phyloP scores from a whole-genome alignment of 73 alveolate species.

The Paramecium bursaria region DNA sequence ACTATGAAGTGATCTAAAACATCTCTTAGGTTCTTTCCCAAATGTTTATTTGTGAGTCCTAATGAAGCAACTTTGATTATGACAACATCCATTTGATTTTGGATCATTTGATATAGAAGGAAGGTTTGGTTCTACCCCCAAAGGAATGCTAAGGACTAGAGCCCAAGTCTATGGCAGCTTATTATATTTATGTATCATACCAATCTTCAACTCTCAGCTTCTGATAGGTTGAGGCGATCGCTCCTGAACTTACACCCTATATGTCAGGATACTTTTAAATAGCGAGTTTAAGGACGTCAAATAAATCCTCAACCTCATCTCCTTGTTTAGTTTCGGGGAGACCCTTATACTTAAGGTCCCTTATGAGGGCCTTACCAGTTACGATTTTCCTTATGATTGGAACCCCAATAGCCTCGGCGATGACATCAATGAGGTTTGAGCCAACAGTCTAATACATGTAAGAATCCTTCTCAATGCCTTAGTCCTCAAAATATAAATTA shows the following conservation, averaged over 20 bases:
- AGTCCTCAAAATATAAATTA: constrained; percentile 76
- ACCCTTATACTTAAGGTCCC: constrained; percentile 6
- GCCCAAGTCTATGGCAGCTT: constrained; percentile 85
- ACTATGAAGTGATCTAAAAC: constrained; percentile 69
- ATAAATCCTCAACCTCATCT: constrained; percentile 98
- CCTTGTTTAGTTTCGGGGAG: neutral
- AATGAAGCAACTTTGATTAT: constrained; percentile 88
- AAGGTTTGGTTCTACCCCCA: constrained; percentile 92
- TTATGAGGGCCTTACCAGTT: constrained; percentile 51
- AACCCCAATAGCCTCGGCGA: constrained; percentile 89
- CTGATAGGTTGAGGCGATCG: constrained; percentile 91
- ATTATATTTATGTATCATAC: too few relatives aligned
- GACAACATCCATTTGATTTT: constrained; percentile 85
- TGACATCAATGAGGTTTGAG: constrained; percentile 83
- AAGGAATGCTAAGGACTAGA: constrained; percentile 83
- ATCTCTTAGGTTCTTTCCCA: constrained; percentile 71
- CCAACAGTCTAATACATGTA: constrained; percentile 97
- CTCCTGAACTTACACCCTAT: constrained; percentile 95
- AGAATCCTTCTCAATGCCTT: constrained; percentile 81
- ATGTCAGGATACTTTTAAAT: too few relatives aligned
- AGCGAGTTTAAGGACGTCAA: constrained; percentile 82
- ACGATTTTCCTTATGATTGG: constrained; percentile 78
- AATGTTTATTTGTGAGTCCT: constrained; percentile 81
- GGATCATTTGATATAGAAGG: constrained; percentile 90
- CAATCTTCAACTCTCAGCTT: constrained; percentile 95